phyloP scores from a whole-genome alignment of 179 eudicot species.

The Gypsophila paniculata region DNA sequence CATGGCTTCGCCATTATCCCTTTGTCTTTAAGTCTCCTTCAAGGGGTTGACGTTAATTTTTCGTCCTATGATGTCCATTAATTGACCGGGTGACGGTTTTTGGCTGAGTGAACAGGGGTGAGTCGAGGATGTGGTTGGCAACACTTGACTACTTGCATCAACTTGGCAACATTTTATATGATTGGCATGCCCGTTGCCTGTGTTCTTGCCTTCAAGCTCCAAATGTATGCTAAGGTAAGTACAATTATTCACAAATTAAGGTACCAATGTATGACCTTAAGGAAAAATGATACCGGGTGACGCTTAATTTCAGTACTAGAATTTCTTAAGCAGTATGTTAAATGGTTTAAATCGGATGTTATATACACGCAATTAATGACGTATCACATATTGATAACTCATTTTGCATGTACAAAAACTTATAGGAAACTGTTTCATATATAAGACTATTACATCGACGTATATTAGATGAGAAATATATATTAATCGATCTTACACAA shows the following conservation, averaged over 20 bases:
- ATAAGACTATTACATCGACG: too few relatives aligned
- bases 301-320: background rate
- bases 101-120: conserved; percentile 46
- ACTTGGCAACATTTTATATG: conserved; percentile 55
- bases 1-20: too few relatives aligned
- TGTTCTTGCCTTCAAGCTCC: conserved; percentile 51
- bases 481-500: background rate
- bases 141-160: conserved; percentile 55
- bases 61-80: background rate
- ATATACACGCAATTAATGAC: too few relatives aligned
- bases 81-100: background rate
- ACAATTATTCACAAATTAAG: too few relatives aligned
- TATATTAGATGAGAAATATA: too few relatives aligned
- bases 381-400: too few relatives aligned
- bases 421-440: too few relatives aligned
- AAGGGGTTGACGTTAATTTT: background rate
- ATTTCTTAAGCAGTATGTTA: background rate
- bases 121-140: conserved; percentile 96
- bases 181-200: conserved; percentile 74
- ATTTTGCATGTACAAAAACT: too few relatives aligned
- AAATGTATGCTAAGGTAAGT: conserved; percentile 51
- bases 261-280: too few relatives aligned
- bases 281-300: background rate
- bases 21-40: too few relatives aligned
- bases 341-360: too few relatives aligned